Percentiles rank a stretch among this genome's conserved stretches.
Evolutionary conservation across 2,329 filamentous ascomycete genomes (phyloP).

Genomic region (Cercospora sp.): DNA sequence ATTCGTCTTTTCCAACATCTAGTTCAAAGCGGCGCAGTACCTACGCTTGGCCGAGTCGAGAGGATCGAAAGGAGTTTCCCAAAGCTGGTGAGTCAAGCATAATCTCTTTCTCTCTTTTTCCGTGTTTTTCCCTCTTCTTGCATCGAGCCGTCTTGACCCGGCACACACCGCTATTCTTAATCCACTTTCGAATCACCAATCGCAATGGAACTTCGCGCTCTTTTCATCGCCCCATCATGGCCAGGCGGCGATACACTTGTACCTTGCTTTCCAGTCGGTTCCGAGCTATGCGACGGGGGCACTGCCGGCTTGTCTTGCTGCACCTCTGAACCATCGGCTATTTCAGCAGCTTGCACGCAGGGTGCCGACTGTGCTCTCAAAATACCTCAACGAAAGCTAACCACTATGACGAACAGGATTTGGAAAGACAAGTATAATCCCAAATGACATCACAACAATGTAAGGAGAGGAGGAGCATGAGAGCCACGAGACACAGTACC

Average conservation of each 20-base stretch:
- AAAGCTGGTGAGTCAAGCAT: conserved; percentile 75
- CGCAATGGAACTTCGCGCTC: background rate
- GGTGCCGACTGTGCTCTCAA: background rate
- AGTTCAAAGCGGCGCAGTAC: conserved; percentile 84
- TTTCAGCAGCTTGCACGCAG: conserved; percentile 5
- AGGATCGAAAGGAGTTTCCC: conserved; percentile 86
- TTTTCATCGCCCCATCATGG: background rate
- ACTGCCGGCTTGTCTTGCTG: conserved; percentile 1
- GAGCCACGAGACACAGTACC: background rate
- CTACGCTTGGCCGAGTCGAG: conserved; percentile 86
- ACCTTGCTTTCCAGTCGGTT: conserved; percentile 5
- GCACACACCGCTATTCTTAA: background rate
- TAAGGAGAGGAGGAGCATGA: background rate
- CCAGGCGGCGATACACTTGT: conserved; percentile 6
- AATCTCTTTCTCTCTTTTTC: background rate
- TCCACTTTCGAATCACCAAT: background rate
- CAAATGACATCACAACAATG: conserved; percentile 22
- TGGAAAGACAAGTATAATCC: conserved; percentile 91
- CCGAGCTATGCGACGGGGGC: conserved; percentile 4
- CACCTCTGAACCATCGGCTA: conserved; percentile 6
- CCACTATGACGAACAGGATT: conserved; percentile 62
- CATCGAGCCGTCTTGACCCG: background rate
- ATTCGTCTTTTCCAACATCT: conserved; percentile 26
- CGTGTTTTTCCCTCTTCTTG: background rate
- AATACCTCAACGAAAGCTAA: conserved; percentile 10